Base-by-base conservation (phyloP, 192 early-diverging fungal species). In the Phycomyces blakesleeanus region DNA sequence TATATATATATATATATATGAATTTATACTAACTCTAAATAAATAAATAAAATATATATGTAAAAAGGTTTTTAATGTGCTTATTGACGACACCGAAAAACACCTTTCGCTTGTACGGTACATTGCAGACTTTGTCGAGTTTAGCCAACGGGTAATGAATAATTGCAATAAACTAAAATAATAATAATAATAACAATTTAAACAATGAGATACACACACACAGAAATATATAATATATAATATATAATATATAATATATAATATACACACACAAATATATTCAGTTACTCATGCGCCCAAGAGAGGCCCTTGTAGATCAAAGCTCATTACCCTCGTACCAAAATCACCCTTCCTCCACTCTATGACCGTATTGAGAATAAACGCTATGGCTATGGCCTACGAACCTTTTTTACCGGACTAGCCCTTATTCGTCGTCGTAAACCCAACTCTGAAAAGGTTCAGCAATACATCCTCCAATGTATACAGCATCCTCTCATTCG, bases 391-490 rank as follows among this genome's bases (percentile, higher is more conserved):
- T 34, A 34, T 42, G 39, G 57, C 15, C 22, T 42, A 0, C 58
- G 51, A 16, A 51, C 40, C 15, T 34, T 51, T 2, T 59, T 59
- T 7, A 41, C 50, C 11, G 21, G 41, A 3, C 21, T 24, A 41
- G 34, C 18, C 18, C 44, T 47, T 11, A 47, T 47, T 11, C 20
- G 34, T 25, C 51, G 51, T 18, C 67, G 61, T 16, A 84, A 84
- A 62, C 71, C 75, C 16, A 84, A 68, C 25, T 61, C 78, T 0
- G 74, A 78, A 51, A 75, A 80, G 56, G 50, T 84, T 14, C 80
- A 84, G 42, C 50, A 22, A 15, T 84, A 84, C 41, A 38, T 84
- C 14, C 71, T 67, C 7, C 75, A 76, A 51, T 77, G 77, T 2
- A 54, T 69, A 10, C 42, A 41, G 0, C 72, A 80, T 49, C 74